Evolutionary conservation across 2,329 filamentous ascomycete genomes (phyloP), one percentile per base, ranked within the genome.

Genomic region (Ustulina deusta): DNA sequence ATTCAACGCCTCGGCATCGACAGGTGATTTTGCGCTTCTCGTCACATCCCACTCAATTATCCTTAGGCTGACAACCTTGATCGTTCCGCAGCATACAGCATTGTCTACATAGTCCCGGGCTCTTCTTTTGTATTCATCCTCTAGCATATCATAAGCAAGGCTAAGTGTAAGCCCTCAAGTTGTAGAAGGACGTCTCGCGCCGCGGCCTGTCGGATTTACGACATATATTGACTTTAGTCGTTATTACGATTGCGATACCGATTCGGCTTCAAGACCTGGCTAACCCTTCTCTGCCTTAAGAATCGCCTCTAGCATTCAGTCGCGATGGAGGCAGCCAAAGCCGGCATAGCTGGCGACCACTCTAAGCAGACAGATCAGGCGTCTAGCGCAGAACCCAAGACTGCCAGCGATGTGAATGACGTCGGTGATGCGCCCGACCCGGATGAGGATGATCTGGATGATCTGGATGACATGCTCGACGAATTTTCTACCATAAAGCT

Each of bases 401-500:
- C 71, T 11, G 69, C 71, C 9, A 72, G 71, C 20, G 68, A 71
- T 51, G 70, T 73, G 6, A 74, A 74, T 17, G 77, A 76, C 17
- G 74, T 79, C 25, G 87, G 86, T 25, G 87, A 91, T 72, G 89
- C 91, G 17, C 91, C 94, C 22, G 95, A 97, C 75, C 95, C 94
- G 6, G 95, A 98, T 72, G 94, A 97, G 80, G 96, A 96, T 79
- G 93, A 96, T 73, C 83, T 96, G 22, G 93, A 97, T 76, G 96
- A 98, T 76, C 84, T 99, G 51, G 96, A 99, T 81, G 95, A 98
- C 74, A 91, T 98, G 80, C 90, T 99, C 29, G 93, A 97, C 77
- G 92, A 97, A 71, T 99, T 99, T 81, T 90, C 91, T 48, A 82
- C 91, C 32, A 84, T 85, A 59, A 89, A 90, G 72, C 74, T 90